A percentile compares a stretch with the other conserved stretches of the same genome.
phyloP scores from a whole-genome alignment of 2,329 filamentous ascomycete species.

The Fonsecaea pugnacius region DNA sequence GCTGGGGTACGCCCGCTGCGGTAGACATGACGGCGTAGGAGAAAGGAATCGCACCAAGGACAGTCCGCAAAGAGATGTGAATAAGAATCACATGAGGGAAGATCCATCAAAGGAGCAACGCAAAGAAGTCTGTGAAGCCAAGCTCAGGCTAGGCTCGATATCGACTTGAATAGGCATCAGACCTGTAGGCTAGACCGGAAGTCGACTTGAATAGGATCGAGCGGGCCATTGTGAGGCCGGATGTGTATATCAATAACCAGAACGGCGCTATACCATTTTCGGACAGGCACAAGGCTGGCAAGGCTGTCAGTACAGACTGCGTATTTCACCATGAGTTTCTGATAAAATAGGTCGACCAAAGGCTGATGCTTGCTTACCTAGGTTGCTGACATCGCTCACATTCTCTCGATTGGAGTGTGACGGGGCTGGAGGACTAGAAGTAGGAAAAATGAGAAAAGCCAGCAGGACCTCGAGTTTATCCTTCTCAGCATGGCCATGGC shows the following conservation, averaged over 20 bases:
- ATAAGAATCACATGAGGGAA: constrained; percentile 20
- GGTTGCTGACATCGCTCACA: not conserved
- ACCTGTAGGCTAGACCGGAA: constrained; percentile 14
- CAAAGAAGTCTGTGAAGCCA: constrained; percentile 11
- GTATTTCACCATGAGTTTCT: not conserved
- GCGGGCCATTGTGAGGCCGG: constrained; percentile 17
- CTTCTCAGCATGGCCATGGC: not conserved
- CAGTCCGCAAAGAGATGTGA: constrained; percentile 20
- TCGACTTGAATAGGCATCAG: constrained; percentile 23
- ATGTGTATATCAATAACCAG: constrained; percentile 23
- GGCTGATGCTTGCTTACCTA: not conserved
- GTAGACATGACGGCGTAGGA: not conserved
- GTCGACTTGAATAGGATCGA: constrained; percentile 24
- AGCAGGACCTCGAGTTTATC: not conserved
- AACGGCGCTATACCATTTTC: constrained; percentile 19
- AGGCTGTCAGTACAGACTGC: not conserved
- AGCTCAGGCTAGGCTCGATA: constrained; percentile 9
- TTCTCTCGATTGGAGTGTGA: not conserved
- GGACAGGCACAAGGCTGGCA: constrained; percentile 8
- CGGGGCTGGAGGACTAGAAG: not conserved
- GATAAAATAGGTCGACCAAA: not conserved
- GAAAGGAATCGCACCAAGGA: constrained; percentile 16
- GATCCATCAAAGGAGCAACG: not conserved
- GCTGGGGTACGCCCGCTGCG: not conserved
- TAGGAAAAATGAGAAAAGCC: not conserved